Evolutionary conservation across 2,329 filamentous ascomycete species (phyloP).

Genomic region (Alternaria brassicicola): DNA sequence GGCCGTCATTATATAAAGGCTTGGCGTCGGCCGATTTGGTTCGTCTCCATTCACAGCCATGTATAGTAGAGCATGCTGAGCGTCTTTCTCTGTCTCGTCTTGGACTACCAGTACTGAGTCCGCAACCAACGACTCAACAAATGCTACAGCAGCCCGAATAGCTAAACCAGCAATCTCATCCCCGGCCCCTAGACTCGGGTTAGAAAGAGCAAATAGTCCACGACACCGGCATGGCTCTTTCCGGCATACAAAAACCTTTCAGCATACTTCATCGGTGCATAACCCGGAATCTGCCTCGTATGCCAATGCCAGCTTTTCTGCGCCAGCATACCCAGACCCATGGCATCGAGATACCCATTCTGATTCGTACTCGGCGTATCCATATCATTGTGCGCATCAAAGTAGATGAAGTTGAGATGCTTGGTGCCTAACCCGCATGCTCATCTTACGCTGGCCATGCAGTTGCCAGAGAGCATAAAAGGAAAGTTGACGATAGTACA

Average conservation of each 20-base stretch:
- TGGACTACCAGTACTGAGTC: background rate
- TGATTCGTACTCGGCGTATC: constrained; percentile 45
- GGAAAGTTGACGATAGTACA: constrained; percentile 36
- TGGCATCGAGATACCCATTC: constrained; percentile 49
- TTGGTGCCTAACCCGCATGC: constrained; percentile 43
- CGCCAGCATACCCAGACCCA: constrained; percentile 48
- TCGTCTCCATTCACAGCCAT: background rate
- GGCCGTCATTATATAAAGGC: no score
- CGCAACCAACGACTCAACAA: background rate
- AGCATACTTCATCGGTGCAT: constrained; percentile 19
- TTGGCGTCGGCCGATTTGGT: no score
- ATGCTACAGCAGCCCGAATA: constrained; percentile 5
- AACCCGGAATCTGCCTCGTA: constrained; percentile 43
- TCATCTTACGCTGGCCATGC: constrained; percentile 46
- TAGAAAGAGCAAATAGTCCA: constrained; percentile 23
- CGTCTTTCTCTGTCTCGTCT: no score
- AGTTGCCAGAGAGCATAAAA: constrained; percentile 51
- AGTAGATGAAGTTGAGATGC: constrained; percentile 48
- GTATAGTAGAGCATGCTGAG: no score
- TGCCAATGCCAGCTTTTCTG: constrained; percentile 43
- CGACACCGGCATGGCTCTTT: constrained; percentile 12
- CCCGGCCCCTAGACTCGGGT: constrained; percentile 17
- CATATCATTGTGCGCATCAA: constrained; percentile 55
- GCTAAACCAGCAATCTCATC: constrained; percentile 21
- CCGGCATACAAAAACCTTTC: constrained; percentile 1